Evolutionary conservation across 164 flowering plant genomes (phyloP), one percentile per base, ranked within the genome.

Genomic region (Stephania japonica): DNA sequence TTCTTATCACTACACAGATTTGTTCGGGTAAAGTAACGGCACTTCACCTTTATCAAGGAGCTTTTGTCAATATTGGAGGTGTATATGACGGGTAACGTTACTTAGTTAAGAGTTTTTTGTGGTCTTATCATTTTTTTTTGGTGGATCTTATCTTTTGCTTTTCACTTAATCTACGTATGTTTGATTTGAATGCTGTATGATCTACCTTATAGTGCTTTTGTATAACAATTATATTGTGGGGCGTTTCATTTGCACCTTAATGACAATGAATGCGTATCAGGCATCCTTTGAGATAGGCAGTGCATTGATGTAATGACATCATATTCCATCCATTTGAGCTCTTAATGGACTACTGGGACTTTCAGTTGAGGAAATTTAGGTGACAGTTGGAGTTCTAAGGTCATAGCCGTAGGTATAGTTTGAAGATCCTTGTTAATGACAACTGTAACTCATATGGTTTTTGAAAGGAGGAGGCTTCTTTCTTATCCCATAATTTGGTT

Each of bases 41-140:
- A 73, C 43, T 95, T 66, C 94, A 90, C 73, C 96, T 95, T 65
- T 88, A 95, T 80, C 98, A 95, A 81, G 99, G 99, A 73, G 99
- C 98, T 73, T 95, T 95, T 87, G 93, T 95, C 72, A 97, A 95
- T 76, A 90, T 95, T 80, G 99, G 98, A 77, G 94, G 99, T 56
- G 97, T 93, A 63, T 78, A 95, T 84, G 99, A 95, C 68, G 99
- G 99, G 99, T 95, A 87, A 78, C 23, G 63, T 18, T 0, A 32
- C 38, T 32, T 32, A 32, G 38, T 32, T 2, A 4, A 32, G 38
- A 32, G 38, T 32, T 2, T 32, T 32, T 32, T 32, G 2, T 32
- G 38, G 38, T 32, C 38, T 32, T 4, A 7, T 56, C 19, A 56
- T 21, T 56, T 8, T 44, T 44, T 44, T 44, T 56, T 56, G 18